A percentile compares a stretch with the other conserved stretches of the same genome.
Conservation (phyloP, 1,284 basidiomycete species). For the Coniferiporia sulphurascens region DNA sequence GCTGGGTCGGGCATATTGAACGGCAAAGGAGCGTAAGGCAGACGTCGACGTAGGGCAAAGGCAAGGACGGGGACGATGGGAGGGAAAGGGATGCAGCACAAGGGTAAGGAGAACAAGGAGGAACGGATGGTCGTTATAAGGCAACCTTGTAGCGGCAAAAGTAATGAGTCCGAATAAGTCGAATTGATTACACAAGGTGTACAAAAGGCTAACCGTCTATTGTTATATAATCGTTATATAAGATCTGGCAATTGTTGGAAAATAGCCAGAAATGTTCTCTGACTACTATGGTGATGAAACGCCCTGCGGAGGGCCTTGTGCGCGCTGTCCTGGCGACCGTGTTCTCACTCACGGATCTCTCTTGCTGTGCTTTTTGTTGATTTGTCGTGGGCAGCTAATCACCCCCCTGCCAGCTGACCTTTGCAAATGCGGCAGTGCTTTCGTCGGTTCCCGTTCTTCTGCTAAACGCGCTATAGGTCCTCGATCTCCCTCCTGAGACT, state of each 20-base stretch:
- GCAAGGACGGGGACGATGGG: background rate
- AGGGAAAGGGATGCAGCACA: slow-evolving; percentile 5
- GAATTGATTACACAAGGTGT: background rate
- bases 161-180: background rate
- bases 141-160: background rate
- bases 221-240: background rate
- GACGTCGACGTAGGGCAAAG: background rate
- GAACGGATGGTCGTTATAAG: background rate
- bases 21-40: background rate
- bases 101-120: background rate
- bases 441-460: background rate
- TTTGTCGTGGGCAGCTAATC: background rate
- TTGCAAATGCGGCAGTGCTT: background rate
- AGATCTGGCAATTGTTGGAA: background rate
- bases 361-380: background rate
- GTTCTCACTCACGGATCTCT: background rate
- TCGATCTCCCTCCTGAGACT: background rate
- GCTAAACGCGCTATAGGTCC: background rate
- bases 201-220: background rate
- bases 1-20: slow-evolving; percentile 5
- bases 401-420: background rate
- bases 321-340: background rate
- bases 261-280: background rate
- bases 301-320: background rate
- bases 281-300: slow-evolving; percentile 9